Conservation (phyloP, 352 stramenopile genomes). For the Pythium aquatile region DNA sequence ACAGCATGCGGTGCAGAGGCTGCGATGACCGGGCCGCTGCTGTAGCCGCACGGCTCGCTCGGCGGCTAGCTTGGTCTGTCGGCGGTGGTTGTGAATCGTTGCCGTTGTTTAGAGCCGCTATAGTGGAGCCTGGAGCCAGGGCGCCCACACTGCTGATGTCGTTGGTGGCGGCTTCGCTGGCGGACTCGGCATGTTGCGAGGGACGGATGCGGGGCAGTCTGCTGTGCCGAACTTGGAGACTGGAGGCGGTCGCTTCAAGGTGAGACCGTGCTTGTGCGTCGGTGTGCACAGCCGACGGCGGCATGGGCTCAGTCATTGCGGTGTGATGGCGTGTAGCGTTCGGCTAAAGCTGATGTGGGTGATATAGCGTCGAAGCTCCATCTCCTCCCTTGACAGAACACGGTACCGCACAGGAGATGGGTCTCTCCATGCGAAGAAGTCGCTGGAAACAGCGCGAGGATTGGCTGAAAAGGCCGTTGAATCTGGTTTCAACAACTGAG, state of each 20-base stretch:
- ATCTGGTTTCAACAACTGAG: neutral
- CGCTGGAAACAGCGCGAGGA: neutral
- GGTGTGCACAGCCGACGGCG: neutral
- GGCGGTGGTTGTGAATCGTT: neutral
- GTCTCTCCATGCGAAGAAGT: neutral
- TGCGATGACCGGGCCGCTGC: neutral
- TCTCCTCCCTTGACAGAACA: neutral
- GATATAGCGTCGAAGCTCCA: neutral
- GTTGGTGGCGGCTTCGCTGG: neutral
- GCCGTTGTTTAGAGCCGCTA: neutral
- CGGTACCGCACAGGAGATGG: neutral
- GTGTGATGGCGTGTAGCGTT: neutral
- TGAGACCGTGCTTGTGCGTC: neutral
- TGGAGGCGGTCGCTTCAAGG: neutral
- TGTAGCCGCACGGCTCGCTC: neutral
- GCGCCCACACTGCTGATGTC: conserved; percentile 1
- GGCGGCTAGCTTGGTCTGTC: neutral
- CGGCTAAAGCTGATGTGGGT: too few species aligned
- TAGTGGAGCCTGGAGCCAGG: neutral
- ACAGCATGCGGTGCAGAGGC: conserved; percentile 9
- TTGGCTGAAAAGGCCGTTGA: neutral
- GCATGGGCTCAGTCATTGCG: neutral
- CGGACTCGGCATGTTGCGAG: neutral
- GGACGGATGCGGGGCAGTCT: neutral
- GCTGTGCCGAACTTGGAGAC: neutral